Evolutionary conservation across 768 basidiomycete genomes (phyloP), one percentile per base, ranked within the genome.

Genomic region (Tulasnella sp.): DNA sequence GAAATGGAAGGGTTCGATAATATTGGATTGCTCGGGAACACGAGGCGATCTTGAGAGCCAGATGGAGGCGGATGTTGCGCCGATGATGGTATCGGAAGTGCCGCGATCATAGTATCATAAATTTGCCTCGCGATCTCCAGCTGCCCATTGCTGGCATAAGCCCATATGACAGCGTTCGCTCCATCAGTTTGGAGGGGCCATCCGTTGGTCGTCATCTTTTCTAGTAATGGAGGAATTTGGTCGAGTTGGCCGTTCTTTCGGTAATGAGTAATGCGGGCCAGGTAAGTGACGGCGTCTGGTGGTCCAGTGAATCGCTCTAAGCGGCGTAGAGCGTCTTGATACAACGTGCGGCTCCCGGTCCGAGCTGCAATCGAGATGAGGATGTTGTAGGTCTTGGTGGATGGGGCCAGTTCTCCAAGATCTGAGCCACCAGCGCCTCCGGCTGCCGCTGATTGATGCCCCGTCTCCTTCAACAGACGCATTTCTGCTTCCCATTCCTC

Each of bases 121-220:
- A 95, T 88, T 80, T 87, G 86, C 79, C 85, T 83, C 1, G 90
- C 90, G n/a, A 92, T 81, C 77, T 92, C 90, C 31, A 91, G 82
- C 27, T 88, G 88, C 19, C 86, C 85, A 75, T 87, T 88, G 48
- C 86, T 86, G 24, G 88, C 89, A 84, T 89, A 94, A 0, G 92
- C 91, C 91, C 90, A 92, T 12, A 96, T 85, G 82, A 89, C 90
- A 9, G 90, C 88, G 82, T 95, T 95, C 81, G 92, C 82, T 16
- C 91, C 92, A 52, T 92, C 92, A 31, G 93, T 81, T 9, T 90
- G 90, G 21, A 94, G 83, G 52, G 89, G 87, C 73, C 90, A 76
- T 38, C 84, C 86, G 56, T 89, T 88, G 46, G 88, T 85, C 74
- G 85, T 84, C 86, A 94, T 89, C 82, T 86, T 88, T 68, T 83